Conservation (phyloP, 2,329 filamentous ascomycete species). For the Fusarium continuum region DNA sequence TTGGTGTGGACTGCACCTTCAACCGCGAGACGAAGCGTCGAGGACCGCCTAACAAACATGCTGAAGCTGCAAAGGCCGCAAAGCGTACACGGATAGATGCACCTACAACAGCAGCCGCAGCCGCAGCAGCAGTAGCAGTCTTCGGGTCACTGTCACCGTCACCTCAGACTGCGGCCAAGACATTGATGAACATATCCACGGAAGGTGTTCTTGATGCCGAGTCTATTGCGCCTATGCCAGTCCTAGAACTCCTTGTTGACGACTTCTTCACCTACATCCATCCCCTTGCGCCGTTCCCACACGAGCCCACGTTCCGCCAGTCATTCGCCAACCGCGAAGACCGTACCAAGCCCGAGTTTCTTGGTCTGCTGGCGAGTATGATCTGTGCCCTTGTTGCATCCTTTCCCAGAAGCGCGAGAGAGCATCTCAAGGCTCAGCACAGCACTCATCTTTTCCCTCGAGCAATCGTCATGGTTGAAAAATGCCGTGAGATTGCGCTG, state of each 20-base stretch:
- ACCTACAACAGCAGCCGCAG: constrained; percentile 18
- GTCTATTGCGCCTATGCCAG: constrained; percentile 74
- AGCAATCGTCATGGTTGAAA: constrained; percentile 74
- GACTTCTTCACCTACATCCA: constrained; percentile 88
- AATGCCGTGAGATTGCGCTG: constrained; percentile 75
- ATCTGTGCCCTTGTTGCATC: constrained; percentile 77
- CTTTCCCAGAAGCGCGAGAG: constrained; percentile 75
- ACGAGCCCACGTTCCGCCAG: constrained; percentile 79
- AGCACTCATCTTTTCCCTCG: constrained; percentile 73
- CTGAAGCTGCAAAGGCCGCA: constrained; percentile 64
- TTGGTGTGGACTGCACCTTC: constrained; percentile 67
- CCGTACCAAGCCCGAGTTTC: constrained; percentile 70
- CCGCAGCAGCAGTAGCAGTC: constrained; percentile 23
- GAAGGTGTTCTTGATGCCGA: constrained; percentile 67
- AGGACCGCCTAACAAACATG: constrained; percentile 68
- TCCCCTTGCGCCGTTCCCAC: constrained; percentile 79
- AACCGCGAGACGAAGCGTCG: constrained; percentile 66
- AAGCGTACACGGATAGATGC: constrained; percentile 56
- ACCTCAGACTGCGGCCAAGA: constrained; percentile 59
- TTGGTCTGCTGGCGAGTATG: constrained; percentile 79
- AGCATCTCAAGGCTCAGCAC: constrained; percentile 73
- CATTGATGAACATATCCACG: constrained; percentile 57
- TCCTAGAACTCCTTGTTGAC: constrained; percentile 75
- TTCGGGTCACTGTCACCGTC: constrained; percentile 50
- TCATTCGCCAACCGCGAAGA: constrained; percentile 74